phyloP scores from a whole-genome alignment of 208 protist genomes.

The Trichomonas vaginalis region DNA sequence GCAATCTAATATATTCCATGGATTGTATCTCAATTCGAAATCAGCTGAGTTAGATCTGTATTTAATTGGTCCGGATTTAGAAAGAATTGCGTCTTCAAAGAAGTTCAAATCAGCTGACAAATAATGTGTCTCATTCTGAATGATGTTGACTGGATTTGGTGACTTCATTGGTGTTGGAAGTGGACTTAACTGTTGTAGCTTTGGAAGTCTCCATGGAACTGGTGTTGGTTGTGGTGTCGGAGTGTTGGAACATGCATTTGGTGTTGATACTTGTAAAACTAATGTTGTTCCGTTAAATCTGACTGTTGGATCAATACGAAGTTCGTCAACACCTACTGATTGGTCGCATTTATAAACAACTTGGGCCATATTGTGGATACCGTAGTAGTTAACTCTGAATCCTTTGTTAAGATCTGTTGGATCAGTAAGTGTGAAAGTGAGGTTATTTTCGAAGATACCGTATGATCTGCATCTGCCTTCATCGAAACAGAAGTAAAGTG shows the following conservation, averaged over 20 bases:
- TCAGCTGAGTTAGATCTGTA: not conserved
- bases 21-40: not conserved
- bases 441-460: not conserved
- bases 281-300: not conserved
- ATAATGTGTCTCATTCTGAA: conserved; percentile 1
- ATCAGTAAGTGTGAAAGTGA: not conserved
- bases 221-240: not conserved
- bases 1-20: not conserved
- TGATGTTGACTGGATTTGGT: not conserved
- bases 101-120: not conserved
- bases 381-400: not conserved
- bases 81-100: not conserved
- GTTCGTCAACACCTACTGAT: not conserved
- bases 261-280: not conserved
- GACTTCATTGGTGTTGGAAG: not conserved
- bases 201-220: not conserved
- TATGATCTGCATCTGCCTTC: not conserved
- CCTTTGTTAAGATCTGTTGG: not conserved
- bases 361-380: not conserved
- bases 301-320: not conserved
- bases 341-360: not conserved
- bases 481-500: not conserved
- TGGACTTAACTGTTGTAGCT: not conserved
- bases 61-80: not conserved
- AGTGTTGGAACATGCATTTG: not conserved